A percentile compares a stretch with the other conserved stretches of the same genome.
phyloP scores from a whole-genome alignment of 192 early-diverging fungal species.

The Haplosporangium gracile region DNA sequence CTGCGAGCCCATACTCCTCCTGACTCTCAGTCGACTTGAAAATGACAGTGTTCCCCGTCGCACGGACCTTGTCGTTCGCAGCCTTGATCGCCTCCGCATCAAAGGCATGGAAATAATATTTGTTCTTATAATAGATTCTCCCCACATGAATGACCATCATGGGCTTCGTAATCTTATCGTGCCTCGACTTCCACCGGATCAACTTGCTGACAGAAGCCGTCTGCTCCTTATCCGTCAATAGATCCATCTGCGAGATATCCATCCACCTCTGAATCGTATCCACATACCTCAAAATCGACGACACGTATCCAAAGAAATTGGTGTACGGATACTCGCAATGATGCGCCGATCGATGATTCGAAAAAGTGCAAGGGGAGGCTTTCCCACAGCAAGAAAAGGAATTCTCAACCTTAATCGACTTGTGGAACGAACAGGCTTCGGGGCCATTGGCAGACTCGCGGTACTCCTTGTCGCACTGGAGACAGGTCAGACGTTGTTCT shows the following conservation, averaged over 20 bases:
- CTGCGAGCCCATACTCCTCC: slow-evolving; percentile 48
- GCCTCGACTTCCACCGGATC: slow-evolving; percentile 47
- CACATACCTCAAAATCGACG: slow-evolving; percentile 41
- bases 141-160: slow-evolving; percentile 60
- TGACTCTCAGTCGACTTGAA: slow-evolving; percentile 24
- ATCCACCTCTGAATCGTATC: slow-evolving; percentile 55
- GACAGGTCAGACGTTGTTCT: slow-evolving; percentile 49
- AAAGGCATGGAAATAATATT: slow-evolving; percentile 55
- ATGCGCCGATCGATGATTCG: slow-evolving; percentile 38
- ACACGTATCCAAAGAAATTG: slow-evolving; percentile 42
- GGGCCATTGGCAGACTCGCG: slow-evolving; percentile 48
- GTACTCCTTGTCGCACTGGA: slow-evolving; percentile 57
- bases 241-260: slow-evolving; percentile 31
- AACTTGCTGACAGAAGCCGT: slow-evolving; percentile 52
- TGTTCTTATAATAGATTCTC: slow-evolving; percentile 28
- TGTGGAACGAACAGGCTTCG: slow-evolving; percentile 56
- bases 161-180: slow-evolving; percentile 38
- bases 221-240: slow-evolving; percentile 34
- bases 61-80: slow-evolving; percentile 10
- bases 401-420: slow-evolving; percentile 15
- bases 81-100: slow-evolving; percentile 35
- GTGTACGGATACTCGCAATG: slow-evolving; percentile 59
- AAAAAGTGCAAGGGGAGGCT: slow-evolving; percentile 27
- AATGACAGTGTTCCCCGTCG: slow-evolving; percentile 24
- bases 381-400: slow-evolving; percentile 55